Percentiles rank a stretch among this genome's conserved stretches.
Conservation (phyloP, 169 alveolate species). For the Perkinsus olseni region DNA sequence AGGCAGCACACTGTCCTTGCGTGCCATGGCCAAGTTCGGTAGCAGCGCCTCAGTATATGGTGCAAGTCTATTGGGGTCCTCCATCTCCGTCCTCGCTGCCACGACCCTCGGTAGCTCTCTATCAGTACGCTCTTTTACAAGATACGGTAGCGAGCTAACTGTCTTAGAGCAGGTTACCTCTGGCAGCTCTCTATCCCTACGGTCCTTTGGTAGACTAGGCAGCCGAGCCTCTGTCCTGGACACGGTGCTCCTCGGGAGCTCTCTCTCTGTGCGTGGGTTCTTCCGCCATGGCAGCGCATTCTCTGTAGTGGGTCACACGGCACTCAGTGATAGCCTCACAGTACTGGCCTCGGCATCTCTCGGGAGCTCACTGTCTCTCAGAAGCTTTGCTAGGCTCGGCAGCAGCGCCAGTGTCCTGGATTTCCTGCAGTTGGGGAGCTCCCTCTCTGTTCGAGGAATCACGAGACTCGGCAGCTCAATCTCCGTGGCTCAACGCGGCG, state of each 20-base stretch:
- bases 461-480: background rate
- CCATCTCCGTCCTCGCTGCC: conserved; percentile 6
- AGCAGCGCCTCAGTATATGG: background rate
- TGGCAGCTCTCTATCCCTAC: background rate
- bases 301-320: background rate
- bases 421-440: background rate
- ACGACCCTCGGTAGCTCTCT: background rate
- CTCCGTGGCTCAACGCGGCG: background rate
- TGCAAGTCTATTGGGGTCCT: background rate
- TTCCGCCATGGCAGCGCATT: background rate
- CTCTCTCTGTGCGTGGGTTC: background rate
- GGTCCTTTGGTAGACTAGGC: background rate
- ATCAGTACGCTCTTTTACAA: background rate
- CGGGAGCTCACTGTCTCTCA: background rate
- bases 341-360: background rate
- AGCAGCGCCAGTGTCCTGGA: background rate
- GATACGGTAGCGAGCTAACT: background rate
- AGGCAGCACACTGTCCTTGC: background rate
- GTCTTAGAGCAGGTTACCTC: background rate
- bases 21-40: background rate
- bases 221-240: background rate
- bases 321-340: background rate
- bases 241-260: background rate
- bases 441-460: background rate
- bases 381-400: background rate